Percentiles rank a stretch among this genome's conserved stretches.
These are phyloP conservation scores for Russula sp. DNA, from an alignment of 768 basidiomycete genomes.

Conservation along the genomic window DNA sequence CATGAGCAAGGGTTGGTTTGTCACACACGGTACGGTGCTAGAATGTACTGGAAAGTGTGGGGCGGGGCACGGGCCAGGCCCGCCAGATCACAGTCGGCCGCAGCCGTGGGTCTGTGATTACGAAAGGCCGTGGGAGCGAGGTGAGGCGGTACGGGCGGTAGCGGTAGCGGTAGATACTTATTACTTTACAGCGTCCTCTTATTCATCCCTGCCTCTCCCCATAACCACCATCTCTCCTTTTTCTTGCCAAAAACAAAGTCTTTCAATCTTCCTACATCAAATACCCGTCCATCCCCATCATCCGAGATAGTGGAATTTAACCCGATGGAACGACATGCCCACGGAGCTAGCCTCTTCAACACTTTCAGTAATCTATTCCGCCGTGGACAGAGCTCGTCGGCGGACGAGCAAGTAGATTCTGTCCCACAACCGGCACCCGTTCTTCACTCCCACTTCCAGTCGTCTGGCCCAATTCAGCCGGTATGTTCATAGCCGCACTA, in stretches of 20 bases:
- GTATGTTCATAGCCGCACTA: slow-evolving; percentile 1
- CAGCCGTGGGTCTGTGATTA: no score
- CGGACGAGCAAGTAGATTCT: not conserved
- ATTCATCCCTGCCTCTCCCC: not conserved
- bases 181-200: not conserved
- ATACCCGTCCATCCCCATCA: not conserved
- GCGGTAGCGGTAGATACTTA: no score
- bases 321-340: slow-evolving; percentile 9
- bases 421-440: not conserved
- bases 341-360: not conserved
- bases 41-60: no score
- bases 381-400: slow-evolving; percentile 2
- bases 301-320: not conserved
- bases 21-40: no score
- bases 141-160: no score
- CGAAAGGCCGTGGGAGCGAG: no score
- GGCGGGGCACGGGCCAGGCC: no score
- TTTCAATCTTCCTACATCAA: not conserved
- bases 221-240: not conserved
- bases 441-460: not conserved
- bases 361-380: slow-evolving; percentile 9
- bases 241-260: not conserved
- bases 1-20: no score
- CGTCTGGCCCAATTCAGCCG: not conserved
- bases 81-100: no score